Percentiles rank a stretch among this genome's conserved stretches.
These are phyloP conservation scores for Ceriops tagal DNA, from an alignment of 345 rosid species.

Conservation along the genomic window DNA sequence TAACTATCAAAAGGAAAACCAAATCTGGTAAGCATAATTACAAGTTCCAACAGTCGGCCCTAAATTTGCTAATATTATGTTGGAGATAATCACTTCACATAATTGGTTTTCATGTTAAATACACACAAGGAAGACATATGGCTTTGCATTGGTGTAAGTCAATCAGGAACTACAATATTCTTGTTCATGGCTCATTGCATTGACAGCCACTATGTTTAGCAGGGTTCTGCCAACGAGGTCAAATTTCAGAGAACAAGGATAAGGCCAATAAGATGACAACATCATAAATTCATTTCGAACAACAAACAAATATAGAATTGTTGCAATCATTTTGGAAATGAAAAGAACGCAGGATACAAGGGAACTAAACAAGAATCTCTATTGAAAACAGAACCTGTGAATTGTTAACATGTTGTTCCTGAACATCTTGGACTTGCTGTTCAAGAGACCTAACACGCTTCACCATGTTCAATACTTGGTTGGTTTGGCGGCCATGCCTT, in stretches of 20 bases:
- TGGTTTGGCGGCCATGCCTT: conserved; percentile 42
- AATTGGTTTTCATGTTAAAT: too few species aligned
- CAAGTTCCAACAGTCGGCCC: too few species aligned
- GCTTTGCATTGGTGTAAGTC: too few species aligned
- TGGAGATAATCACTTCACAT: too few species aligned
- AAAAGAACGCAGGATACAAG: not conserved
- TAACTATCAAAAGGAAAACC: not conserved
- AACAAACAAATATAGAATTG: too few species aligned
- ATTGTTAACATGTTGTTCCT: conserved; percentile 59
- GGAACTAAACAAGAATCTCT: not conserved
- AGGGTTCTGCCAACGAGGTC: not conserved
- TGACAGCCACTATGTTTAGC: not conserved
- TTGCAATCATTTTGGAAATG: too few species aligned
- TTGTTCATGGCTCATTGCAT: not conserved
- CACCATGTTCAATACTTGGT: conserved; percentile 38
- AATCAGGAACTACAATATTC: not conserved
- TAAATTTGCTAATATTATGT: too few species aligned
- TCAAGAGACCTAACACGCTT: conserved; percentile 51
- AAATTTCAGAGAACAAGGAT: not conserved
- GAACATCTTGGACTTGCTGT: conserved; percentile 63
- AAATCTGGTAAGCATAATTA: too few species aligned
- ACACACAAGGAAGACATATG: too few species aligned
- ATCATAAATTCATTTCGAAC: too few species aligned
- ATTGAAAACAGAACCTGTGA: conserved; percentile 54
- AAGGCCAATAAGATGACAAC: not conserved